Conservation (phyloP, 2,329 filamentous ascomycete genomes). For the Thelonectria olida region DNA sequence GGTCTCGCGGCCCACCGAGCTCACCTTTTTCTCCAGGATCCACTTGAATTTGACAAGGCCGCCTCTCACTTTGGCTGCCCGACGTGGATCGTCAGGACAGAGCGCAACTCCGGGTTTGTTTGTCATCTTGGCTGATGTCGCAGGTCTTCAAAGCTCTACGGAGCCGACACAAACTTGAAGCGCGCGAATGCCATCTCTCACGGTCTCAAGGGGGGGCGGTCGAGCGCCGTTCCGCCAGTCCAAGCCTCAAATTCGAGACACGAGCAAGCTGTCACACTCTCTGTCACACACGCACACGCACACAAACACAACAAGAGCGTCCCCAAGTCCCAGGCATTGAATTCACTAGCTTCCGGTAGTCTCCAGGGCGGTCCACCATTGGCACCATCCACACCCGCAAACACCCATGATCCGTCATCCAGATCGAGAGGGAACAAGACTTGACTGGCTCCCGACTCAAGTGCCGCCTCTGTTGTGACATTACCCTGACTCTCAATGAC, state of each 20-base stretch:
- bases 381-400: conserved; percentile 18
- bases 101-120: neutral
- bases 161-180: neutral
- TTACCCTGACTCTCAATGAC: neutral
- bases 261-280: neutral
- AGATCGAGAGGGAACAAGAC: conserved; percentile 11
- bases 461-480: neutral
- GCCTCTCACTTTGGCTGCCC: conserved; percentile 10
- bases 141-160: neutral
- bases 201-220: too few species aligned
- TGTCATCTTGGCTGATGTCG: neutral
- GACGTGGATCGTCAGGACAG: conserved; percentile 9
- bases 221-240: neutral
- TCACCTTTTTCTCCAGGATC: conserved; percentile 12
- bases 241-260: too few species aligned
- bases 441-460: neutral
- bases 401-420: conserved; percentile 12
- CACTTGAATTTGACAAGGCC: neutral
- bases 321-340: conserved; percentile 16
- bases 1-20: conserved; percentile 31
- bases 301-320: neutral
- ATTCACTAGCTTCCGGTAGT: conserved; percentile 27
- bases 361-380: conserved; percentile 18
- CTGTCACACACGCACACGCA: neutral
- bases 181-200: neutral